Base-by-base conservation (phyloP, 805 yeast genomes). In the Candida nonsorbophila region DNA sequence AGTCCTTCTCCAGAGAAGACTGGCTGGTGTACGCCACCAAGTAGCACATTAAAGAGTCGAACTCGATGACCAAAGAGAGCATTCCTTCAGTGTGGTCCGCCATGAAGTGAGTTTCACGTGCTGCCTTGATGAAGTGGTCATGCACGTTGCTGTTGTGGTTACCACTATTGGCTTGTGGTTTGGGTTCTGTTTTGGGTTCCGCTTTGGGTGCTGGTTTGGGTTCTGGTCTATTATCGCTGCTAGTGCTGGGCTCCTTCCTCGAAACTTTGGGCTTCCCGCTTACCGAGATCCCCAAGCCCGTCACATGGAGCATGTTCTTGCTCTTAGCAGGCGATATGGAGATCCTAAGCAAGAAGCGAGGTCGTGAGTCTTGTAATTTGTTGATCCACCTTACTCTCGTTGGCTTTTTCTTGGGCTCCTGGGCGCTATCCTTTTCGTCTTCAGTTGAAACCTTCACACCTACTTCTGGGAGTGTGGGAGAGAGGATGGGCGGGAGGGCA, bases 381-480 rank as follows among this genome's bases (percentile, higher is more conserved):
- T 60, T 53, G 17, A 61, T 53, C 56, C 59, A 53, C 22, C 50
- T 45, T 11, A 22, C 11, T 45, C 42, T 19, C 6, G 16, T 16
- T 8, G 9, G 6, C 15, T n/a, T 10, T 20, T 30, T 25, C 16
- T 25, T 25, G 18, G 25, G 33, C 30, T 13, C 27, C 10, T n/a
- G n/a, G n/a, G n/a, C n/a, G n/a, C n/a, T n/a, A n/a, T n/a, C n/a
- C n/a, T n/a, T n/a, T n/a, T n/a, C n/a, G n/a, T n/a, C n/a, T n/a
- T n/a, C n/a, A n/a, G n/a, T n/a, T n/a, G n/a, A n/a, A n/a, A n/a
- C n/a, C n/a, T n/a, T 36, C 8, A 8, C 32, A 27, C 20, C 20
- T 10, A 18, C 19, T 11, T n/a, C 7, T 3, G 69, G 70, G 5
- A 64, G 36, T 1, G 62, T 54, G 1, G 70, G 70, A 5, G 67